Evolutionary conservation across 768 basidiomycete species (phyloP), one percentile per base, ranked within the genome.

Genomic region (Podaxis rugospora): DNA sequence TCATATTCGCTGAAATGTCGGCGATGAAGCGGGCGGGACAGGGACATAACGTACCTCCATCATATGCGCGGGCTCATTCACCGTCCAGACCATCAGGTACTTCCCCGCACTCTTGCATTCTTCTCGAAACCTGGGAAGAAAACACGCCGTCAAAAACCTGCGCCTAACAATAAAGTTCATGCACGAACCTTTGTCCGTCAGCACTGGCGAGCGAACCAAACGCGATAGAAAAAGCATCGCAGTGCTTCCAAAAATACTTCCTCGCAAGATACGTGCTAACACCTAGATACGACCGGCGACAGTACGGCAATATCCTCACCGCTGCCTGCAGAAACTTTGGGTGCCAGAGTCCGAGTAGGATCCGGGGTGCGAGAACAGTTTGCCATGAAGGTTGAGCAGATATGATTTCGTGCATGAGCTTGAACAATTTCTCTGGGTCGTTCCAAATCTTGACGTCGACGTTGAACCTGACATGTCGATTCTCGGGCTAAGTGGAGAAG

Each of bases 391-490:
- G 78, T 61, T 93, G 83, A 5, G 78, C 66, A 11, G 83, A 77
- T 61, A 96, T 85, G 59, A 81, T 77, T 44, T 74, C 72, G 75
- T 90, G 81, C 85, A 97, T 92, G 47, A 95, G 77, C 21, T 74
- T 69, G 76, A 95, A 97, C 35, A 96, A 80, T 18, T 83, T 83
- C 57, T 86, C 86, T 0, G 96, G 94, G 69, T 95, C 87, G 70
- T 98, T 98, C 69, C 93, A 87, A 25, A 89, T 83, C 76, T 99
- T 99, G 70, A 97, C 92, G 70, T 98, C 96, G 63, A 98, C 83
- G 77, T 98, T 86, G 69, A 90, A 88, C 63, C 83, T 83, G 69
- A 89, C 85, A 63, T 90, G 88, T 37, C 74, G 78, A 72, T 92
- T 90, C 74, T 90, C 87, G 47, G 87, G 86, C 87, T 89, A 54